phyloP scores from a whole-genome alignment of 805 yeast genomes.

The Saccharomycopsis babjevae region DNA sequence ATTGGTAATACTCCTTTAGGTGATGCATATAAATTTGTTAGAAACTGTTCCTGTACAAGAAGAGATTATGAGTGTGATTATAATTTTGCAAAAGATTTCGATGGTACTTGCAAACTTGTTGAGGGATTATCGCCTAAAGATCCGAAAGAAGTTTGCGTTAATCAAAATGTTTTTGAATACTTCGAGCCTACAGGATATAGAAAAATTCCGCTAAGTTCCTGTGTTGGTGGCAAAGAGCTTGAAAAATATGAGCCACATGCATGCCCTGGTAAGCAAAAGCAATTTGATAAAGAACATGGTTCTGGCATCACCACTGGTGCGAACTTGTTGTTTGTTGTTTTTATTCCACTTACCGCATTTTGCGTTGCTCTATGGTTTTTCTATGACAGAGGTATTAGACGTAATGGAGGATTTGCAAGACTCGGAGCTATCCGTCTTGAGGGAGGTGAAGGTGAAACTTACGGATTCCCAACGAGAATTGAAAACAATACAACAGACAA shows the following conservation, averaged over 20 bases:
- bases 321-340: conserved; percentile 41
- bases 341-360: conserved; percentile 45
- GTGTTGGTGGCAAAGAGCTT: conserved; percentile 67
- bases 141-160: conserved; percentile 47
- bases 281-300: conserved; percentile 43
- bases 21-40: conserved; percentile 43
- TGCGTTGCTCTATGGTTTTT: conserved; percentile 56
- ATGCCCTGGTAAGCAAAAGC: conserved; percentile 79
- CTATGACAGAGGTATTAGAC: conserved; percentile 69
- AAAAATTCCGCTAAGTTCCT: conserved; percentile 73
- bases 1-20: conserved; percentile 51
- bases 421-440: conserved; percentile 84
- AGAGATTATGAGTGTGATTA: conserved; percentile 91
- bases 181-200: conserved; percentile 91
- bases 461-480: conserved; percentile 34
- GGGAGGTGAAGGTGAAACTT: conserved; percentile 34
- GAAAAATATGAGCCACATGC: conserved; percentile 58
- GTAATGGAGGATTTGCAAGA: conserved; percentile 65
- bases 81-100: conserved; percentile 58
- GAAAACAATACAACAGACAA: conserved; percentile 55
- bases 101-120: conserved; percentile 83
- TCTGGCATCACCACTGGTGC: conserved; percentile 42
- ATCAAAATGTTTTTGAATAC: conserved; percentile 50
- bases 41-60: conserved; percentile 77
- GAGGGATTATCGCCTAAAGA: conserved; percentile 61